Evolutionary conservation across 306 rosid genomes (phyloP).

Genomic region (Vigna radiata): DNA sequence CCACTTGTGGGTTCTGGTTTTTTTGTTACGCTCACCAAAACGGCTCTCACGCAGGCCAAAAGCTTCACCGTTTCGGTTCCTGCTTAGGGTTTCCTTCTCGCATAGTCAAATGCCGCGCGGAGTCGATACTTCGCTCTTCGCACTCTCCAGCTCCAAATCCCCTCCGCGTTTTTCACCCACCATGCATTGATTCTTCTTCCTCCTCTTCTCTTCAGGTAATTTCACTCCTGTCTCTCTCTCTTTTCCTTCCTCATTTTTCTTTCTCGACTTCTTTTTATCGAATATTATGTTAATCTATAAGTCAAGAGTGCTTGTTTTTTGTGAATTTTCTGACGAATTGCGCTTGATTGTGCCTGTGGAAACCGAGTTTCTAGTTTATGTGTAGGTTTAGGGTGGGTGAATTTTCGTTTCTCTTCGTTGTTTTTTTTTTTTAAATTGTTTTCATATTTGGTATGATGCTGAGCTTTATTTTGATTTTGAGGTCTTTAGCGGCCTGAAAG

Average conservation of each 20-base stretch:
- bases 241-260: background rate
- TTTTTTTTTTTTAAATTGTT: conserved; percentile 25
- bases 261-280: background rate
- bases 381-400: background rate
- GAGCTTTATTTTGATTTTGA: background rate
- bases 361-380: background rate
- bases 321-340: background rate
- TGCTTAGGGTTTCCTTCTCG: conserved; percentile 76
- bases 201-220: conserved; percentile 41
- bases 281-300: background rate
- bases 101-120: conserved; percentile 36
- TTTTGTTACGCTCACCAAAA: conserved; percentile 22
- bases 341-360: background rate
- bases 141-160: conserved; percentile 6
- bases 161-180: background rate
- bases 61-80: conserved; percentile 43
- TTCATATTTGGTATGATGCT: background rate
- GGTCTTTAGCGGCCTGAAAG: background rate
- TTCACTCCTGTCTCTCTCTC: background rate
- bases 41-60: conserved; percentile 22
- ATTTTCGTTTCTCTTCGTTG: background rate
- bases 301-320: background rate
- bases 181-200: conserved; percentile 49
- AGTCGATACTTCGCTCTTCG: conserved; percentile 1
- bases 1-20: conserved; percentile 7